Evolutionary conservation across 331 rosid species (phyloP).

Genomic region (Malus hybrid): DNA sequence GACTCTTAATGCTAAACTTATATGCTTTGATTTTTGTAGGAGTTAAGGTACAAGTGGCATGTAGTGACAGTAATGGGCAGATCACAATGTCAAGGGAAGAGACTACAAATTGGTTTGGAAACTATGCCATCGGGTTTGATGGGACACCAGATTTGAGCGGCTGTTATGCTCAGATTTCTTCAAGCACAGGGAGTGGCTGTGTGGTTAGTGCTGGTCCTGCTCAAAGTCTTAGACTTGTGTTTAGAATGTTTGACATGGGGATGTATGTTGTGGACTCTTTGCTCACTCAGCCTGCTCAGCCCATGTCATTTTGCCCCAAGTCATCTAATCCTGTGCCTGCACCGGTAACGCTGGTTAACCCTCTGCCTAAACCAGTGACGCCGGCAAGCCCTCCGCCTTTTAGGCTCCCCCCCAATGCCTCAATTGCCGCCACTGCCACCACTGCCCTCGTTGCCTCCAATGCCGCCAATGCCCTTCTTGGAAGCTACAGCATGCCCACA

Average conservation of each 20-base stretch:
- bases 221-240: conserved; percentile 59
- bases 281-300: conserved; percentile 69
- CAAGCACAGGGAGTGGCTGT: conserved; percentile 45
- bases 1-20: neutral
- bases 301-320: conserved; percentile 63
- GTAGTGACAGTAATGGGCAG: conserved; percentile 58
- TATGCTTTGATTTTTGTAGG: conserved; percentile 37
- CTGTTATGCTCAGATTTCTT: conserved; percentile 52
- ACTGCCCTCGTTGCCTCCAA: conserved; percentile 28
- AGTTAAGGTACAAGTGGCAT: conserved; percentile 56
- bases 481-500: conserved; percentile 73
- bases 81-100: conserved; percentile 64
- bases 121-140: conserved; percentile 55
- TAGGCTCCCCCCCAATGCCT: conserved; percentile 35
- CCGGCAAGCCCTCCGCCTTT: conserved; percentile 15
- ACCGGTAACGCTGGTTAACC: conserved; percentile 22
- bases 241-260: conserved; percentile 63
- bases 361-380: neutral
- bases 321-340: conserved; percentile 53
- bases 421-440: conserved; percentile 26
- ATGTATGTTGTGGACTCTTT: conserved; percentile 69
- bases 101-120: conserved; percentile 73
- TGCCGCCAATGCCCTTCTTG: conserved; percentile 44
- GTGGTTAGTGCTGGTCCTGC: conserved; percentile 54
- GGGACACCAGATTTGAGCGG: conserved; percentile 63